These are phyloP conservation scores for Cucurbitaria berberidis DNA, from an alignment of 2,329 filamentous ascomycete genomes.

Conservation along the genomic window DNA sequence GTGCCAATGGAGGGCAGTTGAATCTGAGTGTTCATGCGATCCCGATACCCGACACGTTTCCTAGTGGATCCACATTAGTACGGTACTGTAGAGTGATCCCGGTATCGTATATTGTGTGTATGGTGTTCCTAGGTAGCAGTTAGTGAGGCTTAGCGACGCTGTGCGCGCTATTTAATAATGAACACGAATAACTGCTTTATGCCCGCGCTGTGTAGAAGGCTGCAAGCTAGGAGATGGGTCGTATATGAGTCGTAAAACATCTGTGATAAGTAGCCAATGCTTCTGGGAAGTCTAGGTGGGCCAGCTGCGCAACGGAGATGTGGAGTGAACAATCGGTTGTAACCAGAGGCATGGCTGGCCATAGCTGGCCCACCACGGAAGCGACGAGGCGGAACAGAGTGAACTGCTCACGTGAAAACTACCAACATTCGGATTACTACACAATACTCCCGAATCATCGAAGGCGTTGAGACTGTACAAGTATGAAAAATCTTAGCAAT, in stretches of 20 bases:
- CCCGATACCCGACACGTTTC: neutral
- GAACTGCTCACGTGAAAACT: neutral
- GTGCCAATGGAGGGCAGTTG: neutral
- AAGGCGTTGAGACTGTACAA: neutral
- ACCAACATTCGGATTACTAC: neutral
- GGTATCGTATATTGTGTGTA: conserved; percentile 11
- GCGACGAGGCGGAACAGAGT: neutral
- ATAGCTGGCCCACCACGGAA: neutral
- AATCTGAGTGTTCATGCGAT: neutral
- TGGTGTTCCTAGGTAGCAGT: conserved; percentile 9
- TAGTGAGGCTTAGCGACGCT: conserved; percentile 21
- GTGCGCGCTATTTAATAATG: conserved; percentile 26
- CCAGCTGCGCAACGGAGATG: neutral
- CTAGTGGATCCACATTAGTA: neutral
- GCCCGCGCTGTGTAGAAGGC: neutral
- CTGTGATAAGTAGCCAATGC: neutral
- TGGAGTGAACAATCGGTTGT: neutral
- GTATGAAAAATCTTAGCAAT: neutral
- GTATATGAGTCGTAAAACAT: neutral
- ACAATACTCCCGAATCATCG: neutral
- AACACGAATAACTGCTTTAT: too few species aligned
- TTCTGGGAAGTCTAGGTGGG: neutral
- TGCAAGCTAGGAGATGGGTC: neutral
- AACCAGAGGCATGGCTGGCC: neutral
- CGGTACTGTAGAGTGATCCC: neutral